Evolutionary conservation across 2,329 filamentous ascomycete genomes (phyloP).

Genomic region (Aspergillus latus): DNA sequence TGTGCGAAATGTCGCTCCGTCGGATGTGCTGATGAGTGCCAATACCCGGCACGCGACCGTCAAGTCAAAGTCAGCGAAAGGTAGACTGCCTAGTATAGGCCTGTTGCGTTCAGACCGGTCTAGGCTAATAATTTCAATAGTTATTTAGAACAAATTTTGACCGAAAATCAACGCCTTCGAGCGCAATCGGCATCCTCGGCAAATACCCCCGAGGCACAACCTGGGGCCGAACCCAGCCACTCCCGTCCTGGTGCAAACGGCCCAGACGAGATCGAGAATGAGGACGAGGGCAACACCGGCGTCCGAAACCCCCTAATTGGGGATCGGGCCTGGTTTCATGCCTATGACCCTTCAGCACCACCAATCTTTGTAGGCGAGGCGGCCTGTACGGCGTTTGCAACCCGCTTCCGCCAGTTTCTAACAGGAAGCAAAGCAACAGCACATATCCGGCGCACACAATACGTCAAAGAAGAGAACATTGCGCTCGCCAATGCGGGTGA

Average conservation of each 20-base stretch:
- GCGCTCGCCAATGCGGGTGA: slow-evolving; percentile 30
- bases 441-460: slow-evolving; percentile 38
- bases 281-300: slow-evolving; percentile 29
- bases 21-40: slow-evolving; percentile 40
- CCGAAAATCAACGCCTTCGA: slow-evolving; percentile 34
- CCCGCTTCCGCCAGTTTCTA: slow-evolving; percentile 39
- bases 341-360: slow-evolving; percentile 37
- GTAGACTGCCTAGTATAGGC: slow-evolving; percentile 15
- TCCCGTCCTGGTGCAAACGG: slow-evolving; percentile 22
- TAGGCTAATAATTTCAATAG: slow-evolving; percentile 15
- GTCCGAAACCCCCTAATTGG: slow-evolving; percentile 37
- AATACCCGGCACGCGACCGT: slow-evolving; percentile 44
- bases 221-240: slow-evolving; percentile 17
- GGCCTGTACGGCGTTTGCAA: slow-evolving; percentile 43
- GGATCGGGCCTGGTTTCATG: slow-evolving; percentile 39
- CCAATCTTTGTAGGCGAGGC: slow-evolving; percentile 42
- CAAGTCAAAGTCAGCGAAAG: slow-evolving; percentile 44
- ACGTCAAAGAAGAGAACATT: slow-evolving; percentile 34
- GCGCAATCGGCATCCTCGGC: slow-evolving; percentile 31
- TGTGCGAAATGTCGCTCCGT: slow-evolving; percentile 44
- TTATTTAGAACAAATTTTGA: slow-evolving; percentile 36
- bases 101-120: neutral
- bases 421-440: slow-evolving; percentile 32
- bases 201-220: slow-evolving; percentile 25
- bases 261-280: slow-evolving; percentile 21